A percentile compares a stretch with the other conserved stretches of the same genome.
phyloP scores from a whole-genome alignment of 768 basidiomycete genomes.

The Xerocomellus amylosporus region DNA sequence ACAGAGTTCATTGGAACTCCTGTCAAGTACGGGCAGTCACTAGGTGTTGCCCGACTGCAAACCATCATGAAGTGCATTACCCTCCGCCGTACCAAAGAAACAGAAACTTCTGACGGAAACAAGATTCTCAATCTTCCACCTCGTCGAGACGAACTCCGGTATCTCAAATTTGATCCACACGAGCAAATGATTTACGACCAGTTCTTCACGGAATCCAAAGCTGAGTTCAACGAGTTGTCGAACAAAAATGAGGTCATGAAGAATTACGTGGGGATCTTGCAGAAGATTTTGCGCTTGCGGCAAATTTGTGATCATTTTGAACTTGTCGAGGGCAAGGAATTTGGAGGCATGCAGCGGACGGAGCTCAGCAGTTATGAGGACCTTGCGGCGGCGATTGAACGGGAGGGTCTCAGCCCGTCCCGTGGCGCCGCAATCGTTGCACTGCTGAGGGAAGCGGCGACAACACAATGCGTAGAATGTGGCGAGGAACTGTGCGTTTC shows the following conservation, averaged over 20 bases:
- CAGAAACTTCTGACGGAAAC: constrained; percentile 74
- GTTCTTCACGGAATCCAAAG: constrained; percentile 87
- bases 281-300: constrained; percentile 92
- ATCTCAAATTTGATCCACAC: constrained; percentile 76
- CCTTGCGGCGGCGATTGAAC: constrained; percentile 67
- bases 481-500: constrained; percentile 65
- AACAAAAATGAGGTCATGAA: constrained; percentile 94
- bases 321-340: constrained; percentile 72
- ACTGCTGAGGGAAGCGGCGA: constrained; percentile 82
- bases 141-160: constrained; percentile 83
- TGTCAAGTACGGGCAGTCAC: constrained; percentile 85
- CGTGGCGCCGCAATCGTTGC: constrained; percentile 82
- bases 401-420: constrained; percentile 71
- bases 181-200: constrained; percentile 86
- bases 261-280: constrained; percentile 96
- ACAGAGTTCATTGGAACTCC: constrained; percentile 90
- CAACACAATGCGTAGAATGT: constrained; percentile 88
- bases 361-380: constrained; percentile 70
- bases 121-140: constrained; percentile 86
- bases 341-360: constrained; percentile 42
- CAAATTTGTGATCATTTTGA: constrained; percentile 98
- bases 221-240: constrained; percentile 84
- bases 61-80: constrained; percentile 97
- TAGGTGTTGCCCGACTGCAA: constrained; percentile 92
- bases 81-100: constrained; percentile 93